These are phyloP conservation scores for Lichtheimia hyalospora DNA, from an alignment of 371 early-diverging fungal genomes.

Conservation along the genomic window DNA sequence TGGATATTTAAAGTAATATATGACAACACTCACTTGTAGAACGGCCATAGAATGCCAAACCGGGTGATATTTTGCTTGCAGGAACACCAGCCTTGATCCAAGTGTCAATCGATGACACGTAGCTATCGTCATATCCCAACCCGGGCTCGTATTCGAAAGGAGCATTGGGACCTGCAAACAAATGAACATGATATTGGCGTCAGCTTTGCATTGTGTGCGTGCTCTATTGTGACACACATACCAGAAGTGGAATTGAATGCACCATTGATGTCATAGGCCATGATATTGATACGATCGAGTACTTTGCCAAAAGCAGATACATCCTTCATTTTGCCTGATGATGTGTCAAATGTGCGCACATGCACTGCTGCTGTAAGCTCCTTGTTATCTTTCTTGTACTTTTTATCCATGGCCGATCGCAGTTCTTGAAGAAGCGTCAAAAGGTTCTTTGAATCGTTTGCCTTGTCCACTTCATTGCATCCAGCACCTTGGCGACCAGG, in stretches of 20 bases:
- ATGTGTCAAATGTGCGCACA: slow-evolving; percentile 59
- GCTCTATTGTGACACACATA: background rate
- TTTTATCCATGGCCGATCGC: slow-evolving; percentile 56
- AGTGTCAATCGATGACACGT: slow-evolving; percentile 50
- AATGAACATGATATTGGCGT: no score
- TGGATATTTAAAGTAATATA: background rate
- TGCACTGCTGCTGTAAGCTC: slow-evolving; percentile 72
- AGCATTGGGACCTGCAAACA: slow-evolving; percentile 53
- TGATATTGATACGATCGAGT: slow-evolving; percentile 66
- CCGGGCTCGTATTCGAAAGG: slow-evolving; percentile 58
- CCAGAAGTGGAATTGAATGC: slow-evolving; percentile 61
- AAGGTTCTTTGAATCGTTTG: slow-evolving; percentile 48
- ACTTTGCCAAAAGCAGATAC: slow-evolving; percentile 60
- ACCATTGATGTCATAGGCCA: slow-evolving; percentile 63
- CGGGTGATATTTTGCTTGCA: slow-evolving; percentile 56
- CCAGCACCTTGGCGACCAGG: slow-evolving; percentile 59
- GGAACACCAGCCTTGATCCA: slow-evolving; percentile 66
- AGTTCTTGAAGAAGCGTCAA: slow-evolving; percentile 64
- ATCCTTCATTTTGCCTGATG: slow-evolving; percentile 56
- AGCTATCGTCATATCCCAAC: slow-evolving; percentile 41
- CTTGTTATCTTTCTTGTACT: slow-evolving; percentile 47
- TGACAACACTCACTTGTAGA: slow-evolving; percentile 33
- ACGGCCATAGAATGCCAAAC: slow-evolving; percentile 66
- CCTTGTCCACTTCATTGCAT: slow-evolving; percentile 46
- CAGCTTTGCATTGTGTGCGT: background rate